These are phyloP conservation scores for Colletotrichum karsti DNA, from an alignment of 2,329 filamentous ascomycete genomes.

Conservation along the genomic window DNA sequence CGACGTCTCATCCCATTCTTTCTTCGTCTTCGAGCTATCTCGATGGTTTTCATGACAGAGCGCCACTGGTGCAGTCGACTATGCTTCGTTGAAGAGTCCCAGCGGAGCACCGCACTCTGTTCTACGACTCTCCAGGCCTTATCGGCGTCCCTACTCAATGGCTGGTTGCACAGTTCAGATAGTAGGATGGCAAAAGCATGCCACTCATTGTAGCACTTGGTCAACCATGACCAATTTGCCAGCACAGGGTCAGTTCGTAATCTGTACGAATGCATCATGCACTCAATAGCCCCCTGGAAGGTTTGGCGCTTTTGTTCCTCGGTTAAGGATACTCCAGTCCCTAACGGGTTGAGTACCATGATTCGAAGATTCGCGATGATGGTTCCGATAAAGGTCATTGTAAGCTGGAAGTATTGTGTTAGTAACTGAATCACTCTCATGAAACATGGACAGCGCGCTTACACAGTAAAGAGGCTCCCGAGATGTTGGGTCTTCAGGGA, in stretches of 20 bases:
- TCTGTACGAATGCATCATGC: not conserved
- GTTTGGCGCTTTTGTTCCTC: not conserved
- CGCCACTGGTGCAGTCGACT: not conserved
- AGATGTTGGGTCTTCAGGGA: not conserved
- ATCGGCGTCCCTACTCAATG: not conserved
- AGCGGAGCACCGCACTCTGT: not conserved
- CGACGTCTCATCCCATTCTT: not conserved
- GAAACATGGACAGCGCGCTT: not conserved
- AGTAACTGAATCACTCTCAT: not conserved
- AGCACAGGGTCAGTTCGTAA: not conserved
- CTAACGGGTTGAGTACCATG: not conserved
- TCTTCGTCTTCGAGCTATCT: not conserved
- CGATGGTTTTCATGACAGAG: not conserved
- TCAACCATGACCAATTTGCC: not conserved
- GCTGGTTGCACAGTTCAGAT: not conserved
- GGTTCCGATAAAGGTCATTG: not conserved
- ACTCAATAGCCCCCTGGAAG: not conserved
- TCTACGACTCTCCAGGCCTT: not conserved
- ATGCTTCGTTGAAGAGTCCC: not conserved
- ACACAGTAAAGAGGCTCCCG: not conserved
- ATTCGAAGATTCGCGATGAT: not conserved
- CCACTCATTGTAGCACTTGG: not conserved
- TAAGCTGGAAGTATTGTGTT: not conserved
- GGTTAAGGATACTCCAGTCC: not conserved
- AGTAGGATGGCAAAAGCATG: not conserved